Evolutionary conservation across 2,329 filamentous ascomycete genomes (phyloP), one percentile per base, ranked within the genome.

Genomic region (Fusarium virguliforme): DNA sequence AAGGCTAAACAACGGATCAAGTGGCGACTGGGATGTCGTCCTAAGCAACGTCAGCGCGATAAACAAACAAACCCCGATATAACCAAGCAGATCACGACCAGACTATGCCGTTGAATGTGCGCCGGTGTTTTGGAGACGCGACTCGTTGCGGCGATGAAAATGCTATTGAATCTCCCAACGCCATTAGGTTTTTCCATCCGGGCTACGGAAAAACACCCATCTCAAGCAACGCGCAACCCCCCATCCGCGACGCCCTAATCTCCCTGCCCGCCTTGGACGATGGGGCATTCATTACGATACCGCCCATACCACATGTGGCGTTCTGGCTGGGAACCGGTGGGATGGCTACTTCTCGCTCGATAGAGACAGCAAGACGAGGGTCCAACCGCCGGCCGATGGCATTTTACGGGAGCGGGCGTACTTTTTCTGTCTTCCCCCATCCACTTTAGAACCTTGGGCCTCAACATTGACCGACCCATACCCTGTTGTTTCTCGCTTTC

Each of bases 301-400:
- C 1, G 51, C 22, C 10, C 57, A 65, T 30, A 57, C 41, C 3
- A 24, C 62, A 5, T 65, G 57, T 24, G 57, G 34, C 7, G 22
- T 65, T n/a, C 12, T 65, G 1, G 40, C 40, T 2, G 38, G 28
- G 15, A 65, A 65, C 18, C 28, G 62, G 4, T 65, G 62, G 57
- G 56, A 61, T 12, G 62, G 56, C 18, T 61, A 56, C 18, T 65
- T 65, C 28, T 65, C 55, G n/a, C 34, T 26, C 1, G 53, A 63
- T 34, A 24, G 28, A n/a, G 28, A 53, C 10, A 35, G 58, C 3
- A 54, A 15, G 30, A 35, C 13, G 6, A 18, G 22, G 37, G 13
- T 53, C 18, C 22, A 54, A 12, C 43, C 41, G 12, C 35, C 60
- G 3, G 1, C 1, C 18, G 61, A 64, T 8, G 38, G 61, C 6